Evolutionary conservation across 1,284 basidiomycete species (phyloP), one percentile per base, ranked within the genome.

Genomic region (Leucoagaricus sp.): DNA sequence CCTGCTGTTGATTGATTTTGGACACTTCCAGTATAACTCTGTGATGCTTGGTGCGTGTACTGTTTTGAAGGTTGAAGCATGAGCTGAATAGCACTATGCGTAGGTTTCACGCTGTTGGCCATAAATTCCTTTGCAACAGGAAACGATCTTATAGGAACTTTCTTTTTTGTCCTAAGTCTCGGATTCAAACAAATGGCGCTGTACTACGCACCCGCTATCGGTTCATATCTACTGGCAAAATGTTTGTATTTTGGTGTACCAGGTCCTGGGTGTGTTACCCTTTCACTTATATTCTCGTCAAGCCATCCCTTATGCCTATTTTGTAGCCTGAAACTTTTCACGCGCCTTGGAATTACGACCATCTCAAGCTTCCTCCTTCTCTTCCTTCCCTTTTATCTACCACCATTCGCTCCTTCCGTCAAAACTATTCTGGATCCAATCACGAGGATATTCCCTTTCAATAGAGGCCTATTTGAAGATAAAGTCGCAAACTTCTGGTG

Each of bases 401-500:
- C 83, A 31, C 85, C 81, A 4, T 79, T 86, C 53, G 76, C 78
- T 13, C 79, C 80, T 17, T 68, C 76, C 15, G 72, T 73, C 15
- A 65, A 71, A 38, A 75, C 91, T 55, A 58, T 61, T 29, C 59
- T 79, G n/a, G 83, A 88, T 60, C 84, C 91, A 2, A 75, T 95
- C 45, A 78, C 78, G 23, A 87, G 95, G 13, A 93, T 97, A 62
- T 97, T 98, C 69, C 95, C 95, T 0, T 91, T 98, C 67, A 80
- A 84, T 4, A 86, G 93, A 41, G 94, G 95, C 7, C 78, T 98
- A 4, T 97, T 97, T 65, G 95, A 98, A 70, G 95, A 97, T 76
- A 97, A 97, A 69, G 95, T 98, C 21, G 92, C 94, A 45, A 98
- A 97, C 69, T 91, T 96, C 66, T 98, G 95, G 91, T 97, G 93